phyloP scores from a whole-genome alignment of 257 asterid genomes.

The Echium plantagineum region DNA sequence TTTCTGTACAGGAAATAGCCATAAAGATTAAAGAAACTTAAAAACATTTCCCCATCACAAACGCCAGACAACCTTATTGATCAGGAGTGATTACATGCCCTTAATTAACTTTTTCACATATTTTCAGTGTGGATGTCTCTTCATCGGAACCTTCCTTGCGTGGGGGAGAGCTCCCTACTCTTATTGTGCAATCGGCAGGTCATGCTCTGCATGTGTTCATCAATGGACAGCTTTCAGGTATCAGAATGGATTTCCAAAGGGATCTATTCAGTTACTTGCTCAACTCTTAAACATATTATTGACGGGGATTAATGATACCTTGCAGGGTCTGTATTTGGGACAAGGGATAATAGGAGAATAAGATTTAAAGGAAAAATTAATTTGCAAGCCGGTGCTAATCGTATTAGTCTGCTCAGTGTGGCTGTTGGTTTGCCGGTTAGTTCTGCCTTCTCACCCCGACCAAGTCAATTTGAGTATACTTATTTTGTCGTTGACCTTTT shows the following conservation, averaged over 20 bases:
- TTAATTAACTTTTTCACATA: not conserved
- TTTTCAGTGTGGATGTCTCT: conserved; percentile 54
- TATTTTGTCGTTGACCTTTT: not conserved
- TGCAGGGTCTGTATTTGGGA: conserved; percentile 21
- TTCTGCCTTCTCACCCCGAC: not conserved
- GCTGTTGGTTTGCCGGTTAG: conserved; percentile 26
- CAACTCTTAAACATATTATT: not conserved
- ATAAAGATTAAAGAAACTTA: not conserved
- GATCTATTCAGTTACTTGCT: not conserved
- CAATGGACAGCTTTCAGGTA: conserved; percentile 90
- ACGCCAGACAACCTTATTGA: not conserved
- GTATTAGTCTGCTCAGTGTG: conserved; percentile 19
- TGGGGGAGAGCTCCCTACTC: conserved; percentile 68
- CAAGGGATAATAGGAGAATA: conserved; percentile 15
- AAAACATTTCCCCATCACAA: not conserved
- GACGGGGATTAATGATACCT: not conserved
- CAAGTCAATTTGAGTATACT: not conserved
- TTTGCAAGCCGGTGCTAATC: conserved; percentile 18
- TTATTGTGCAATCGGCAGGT: conserved; percentile 65
- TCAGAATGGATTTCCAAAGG: not conserved
- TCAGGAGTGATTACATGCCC: not conserved
- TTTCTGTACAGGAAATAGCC: too few species aligned
- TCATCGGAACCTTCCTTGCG: conserved; percentile 72
- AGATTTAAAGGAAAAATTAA: conserved; percentile 13
- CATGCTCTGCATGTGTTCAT: conserved; percentile 76